Conservation (phyloP, 495 filamentous ascomycete species). For the Penicillium salamii region DNA sequence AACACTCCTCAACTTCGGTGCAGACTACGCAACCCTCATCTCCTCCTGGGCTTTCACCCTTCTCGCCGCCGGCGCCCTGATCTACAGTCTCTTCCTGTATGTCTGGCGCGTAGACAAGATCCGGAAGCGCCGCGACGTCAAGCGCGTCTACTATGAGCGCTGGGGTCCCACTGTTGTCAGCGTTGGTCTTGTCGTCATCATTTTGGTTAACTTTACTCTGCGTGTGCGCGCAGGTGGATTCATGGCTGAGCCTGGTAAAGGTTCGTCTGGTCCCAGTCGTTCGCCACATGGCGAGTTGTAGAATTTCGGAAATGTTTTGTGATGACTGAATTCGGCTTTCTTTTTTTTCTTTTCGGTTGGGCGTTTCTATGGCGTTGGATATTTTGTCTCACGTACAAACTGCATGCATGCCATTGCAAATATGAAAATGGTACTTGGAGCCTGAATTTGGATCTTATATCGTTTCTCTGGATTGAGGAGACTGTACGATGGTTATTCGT, state of each 20-base stretch:
- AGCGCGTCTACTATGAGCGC: slow-evolving; percentile 76
- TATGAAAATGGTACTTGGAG: neutral
- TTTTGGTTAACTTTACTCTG: slow-evolving; percentile 71
- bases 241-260: slow-evolving; percentile 12
- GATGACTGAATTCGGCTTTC: neutral
- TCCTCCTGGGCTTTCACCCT: slow-evolving; percentile 78
- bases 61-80: slow-evolving; percentile 67
- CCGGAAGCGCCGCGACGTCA: slow-evolving; percentile 72
- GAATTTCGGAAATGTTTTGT: neutral
- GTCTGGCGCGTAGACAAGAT: slow-evolving; percentile 85
- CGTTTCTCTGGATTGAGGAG: no score
- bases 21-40: slow-evolving; percentile 52
- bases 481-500: no score
- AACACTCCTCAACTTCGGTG: slow-evolving; percentile 85
- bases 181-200: slow-evolving; percentile 63
- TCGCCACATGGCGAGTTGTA: slow-evolving; percentile 17
- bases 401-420: slow-evolving; percentile 7
- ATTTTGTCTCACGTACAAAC: slow-evolving; percentile 6
- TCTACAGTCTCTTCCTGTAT: slow-evolving; percentile 80
- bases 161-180: slow-evolving; percentile 85
- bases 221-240: slow-evolving; percentile 37
- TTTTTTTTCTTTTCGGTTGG: slow-evolving; percentile 1
- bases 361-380: slow-evolving; percentile 1
- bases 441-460: neutral
- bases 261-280: neutral